Evolutionary conservation across 2,329 filamentous ascomycete genomes (phyloP), one percentile per base, ranked within the genome.

Genomic region (Exophiala viscosa): DNA sequence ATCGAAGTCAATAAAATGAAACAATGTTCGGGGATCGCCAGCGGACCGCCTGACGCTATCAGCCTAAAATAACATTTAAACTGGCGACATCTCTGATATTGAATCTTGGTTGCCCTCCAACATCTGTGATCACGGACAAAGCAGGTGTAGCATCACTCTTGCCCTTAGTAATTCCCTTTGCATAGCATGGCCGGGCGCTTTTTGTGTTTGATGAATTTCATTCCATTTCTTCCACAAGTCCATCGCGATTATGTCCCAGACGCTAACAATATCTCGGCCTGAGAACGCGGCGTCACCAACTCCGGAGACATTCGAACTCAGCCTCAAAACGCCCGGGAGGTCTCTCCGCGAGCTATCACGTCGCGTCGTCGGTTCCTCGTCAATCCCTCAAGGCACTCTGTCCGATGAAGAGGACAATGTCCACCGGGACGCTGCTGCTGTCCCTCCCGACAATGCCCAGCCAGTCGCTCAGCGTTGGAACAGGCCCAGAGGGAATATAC

Each of bases 401-500:
- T 18, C 34, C 10, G 41, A 43, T 2, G 42, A 50, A 10, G 48
- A 48, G n/a, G 49, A 46, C 17, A 45, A 48, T 17, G 43, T 39
- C 32, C 17, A 33, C 20, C 36, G 47, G 17, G 33, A 36, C 8
- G n/a, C 35, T n/a, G 50, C 45, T n/a, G 32, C 31, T 33, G 18
- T 18, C 13, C 50, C 54, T 13, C 50, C 54, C 3, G 33, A 36
- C 2, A 48, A 14, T 10, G 50, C 53, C 14, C 55, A 52, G 5
- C 17, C 41, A 0, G 39, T 52, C 23, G 34, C 46, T 3, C 52
- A 55, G 46, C 70, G 66, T 66, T 90, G 86, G 86, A 87, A 87
- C 61, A 67, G 71, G 18, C 79, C 85, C 0, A 66, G 69, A 9
- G 72, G 74, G 33, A 88, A 85, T 64, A 69, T 80, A 2, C 80